phyloP scores from a whole-genome alignment of 192 early-diverging fungal species.

The Chytriomyces sp. region DNA sequence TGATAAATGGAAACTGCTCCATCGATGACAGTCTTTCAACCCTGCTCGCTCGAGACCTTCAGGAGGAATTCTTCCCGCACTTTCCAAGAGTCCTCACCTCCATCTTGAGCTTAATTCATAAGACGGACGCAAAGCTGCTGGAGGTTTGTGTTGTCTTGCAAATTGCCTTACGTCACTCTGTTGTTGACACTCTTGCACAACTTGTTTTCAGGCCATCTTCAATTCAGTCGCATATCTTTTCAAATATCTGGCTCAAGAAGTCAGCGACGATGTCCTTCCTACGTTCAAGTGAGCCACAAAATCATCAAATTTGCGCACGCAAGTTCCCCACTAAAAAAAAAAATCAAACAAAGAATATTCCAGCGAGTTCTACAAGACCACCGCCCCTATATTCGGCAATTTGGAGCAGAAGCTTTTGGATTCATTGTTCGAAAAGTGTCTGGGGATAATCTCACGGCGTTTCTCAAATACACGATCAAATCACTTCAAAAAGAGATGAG shows the following conservation, averaged over 20 bases:
- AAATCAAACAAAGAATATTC: conserved; percentile 55
- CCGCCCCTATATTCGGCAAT: conserved; percentile 80
- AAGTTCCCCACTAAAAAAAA: not conserved
- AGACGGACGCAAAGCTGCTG: conserved; percentile 72
- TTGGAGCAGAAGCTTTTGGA: conserved; percentile 90
- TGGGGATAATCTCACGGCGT: conserved; percentile 60
- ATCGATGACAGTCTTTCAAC: conserved; percentile 64
- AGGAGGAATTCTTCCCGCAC: conserved; percentile 85
- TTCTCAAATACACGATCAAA: conserved; percentile 69
- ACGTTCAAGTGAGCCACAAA: conserved; percentile 68
- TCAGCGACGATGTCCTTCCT: conserved; percentile 70
- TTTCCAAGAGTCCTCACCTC: conserved; percentile 69
- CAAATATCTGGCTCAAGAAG: conserved; percentile 80
- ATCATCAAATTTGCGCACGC: not conserved
- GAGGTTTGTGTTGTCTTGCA: conserved; percentile 57
- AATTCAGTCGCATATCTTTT: conserved; percentile 89
- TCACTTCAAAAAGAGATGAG: conserved; percentile 40
- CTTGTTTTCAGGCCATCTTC: conserved; percentile 66
- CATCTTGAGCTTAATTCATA: conserved; percentile 69
- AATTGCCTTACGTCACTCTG: not conserved
- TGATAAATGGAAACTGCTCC: not conserved
- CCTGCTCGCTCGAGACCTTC: conserved; percentile 88
- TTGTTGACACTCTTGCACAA: too few species aligned
- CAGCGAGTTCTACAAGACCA: conserved; percentile 73
- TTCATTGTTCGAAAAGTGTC: conserved; percentile 84